Base-by-base conservation (phyloP, 352 stramenopile genomes). In the Elongisporangium prolatum region DNA sequence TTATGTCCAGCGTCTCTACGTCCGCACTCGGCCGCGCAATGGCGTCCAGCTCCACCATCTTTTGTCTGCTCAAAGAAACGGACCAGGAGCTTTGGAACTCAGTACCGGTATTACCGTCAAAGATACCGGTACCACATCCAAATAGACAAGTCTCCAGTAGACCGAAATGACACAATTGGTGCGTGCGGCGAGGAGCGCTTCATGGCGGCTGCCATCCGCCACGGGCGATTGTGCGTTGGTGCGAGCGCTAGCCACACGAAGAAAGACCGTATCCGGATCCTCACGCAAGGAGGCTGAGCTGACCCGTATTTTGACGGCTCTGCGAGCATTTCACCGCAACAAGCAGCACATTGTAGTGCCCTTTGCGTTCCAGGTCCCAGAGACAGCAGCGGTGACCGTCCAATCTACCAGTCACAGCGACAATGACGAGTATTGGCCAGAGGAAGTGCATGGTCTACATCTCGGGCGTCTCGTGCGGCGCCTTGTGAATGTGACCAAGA, bases 291-390 rank as follows among this genome's bases (percentile, higher is more conserved):
- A 40, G 28, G 28, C 28, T 11, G 22, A 48, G 10, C n/a, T 17
- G 22, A 47, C 21, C 28, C 40, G 48, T 16, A 17, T 66, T 10
- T 22, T 60, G 38, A 59, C 64, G 57, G 72, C 75, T 48, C 47
- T 84, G 21, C 53, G 53, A 24, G 60, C 64, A 21, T 84, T 80
- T 55, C 40, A 82, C 52, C 53, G 60, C 18, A 63, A 71, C 37
- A 63, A 84, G 25, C 60, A 60, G 16, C 70, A 84, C 40, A 79
- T 84, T 60, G 34, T 80, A 8, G 70, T 82, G 48, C 72, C 72
- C 2, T 74, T 67, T 40, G 56, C 22, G 40, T 84, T 84, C 54
- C 57, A 71, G 20, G 50, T 82, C 20, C 75, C 75, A 20, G 28
- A 20, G 10, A 24, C 22, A 21, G 18, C 21, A 2, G 20, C 11